Evolutionary conservation across 768 basidiomycete genomes (phyloP).

Genomic region (Podaxis sp.): DNA sequence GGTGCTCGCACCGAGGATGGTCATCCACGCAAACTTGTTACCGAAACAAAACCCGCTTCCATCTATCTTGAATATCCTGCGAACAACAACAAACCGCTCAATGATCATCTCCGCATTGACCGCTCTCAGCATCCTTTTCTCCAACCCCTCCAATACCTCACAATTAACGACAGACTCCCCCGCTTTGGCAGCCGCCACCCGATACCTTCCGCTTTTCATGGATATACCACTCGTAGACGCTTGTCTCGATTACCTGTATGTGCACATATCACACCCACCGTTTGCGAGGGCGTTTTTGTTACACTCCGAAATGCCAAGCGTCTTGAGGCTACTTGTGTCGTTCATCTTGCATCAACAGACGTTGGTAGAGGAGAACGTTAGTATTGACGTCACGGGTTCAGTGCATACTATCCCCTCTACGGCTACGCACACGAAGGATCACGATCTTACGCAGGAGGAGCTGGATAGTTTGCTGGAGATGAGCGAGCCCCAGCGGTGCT

Average conservation of each 20-base stretch:
- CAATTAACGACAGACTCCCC: constrained; percentile 56
- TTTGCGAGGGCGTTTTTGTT: constrained; percentile 79
- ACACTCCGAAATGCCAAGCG: constrained; percentile 66
- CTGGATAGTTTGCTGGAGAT: constrained; percentile 53
- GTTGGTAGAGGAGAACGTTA: constrained; percentile 56
- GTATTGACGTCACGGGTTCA: constrained; percentile 58
- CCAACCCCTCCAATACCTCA: constrained; percentile 53
- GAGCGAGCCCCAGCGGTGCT: constrained; percentile 77
- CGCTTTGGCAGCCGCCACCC: constrained; percentile 60
- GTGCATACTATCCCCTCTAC: constrained; percentile 58
- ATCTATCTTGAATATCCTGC: constrained; percentile 53
- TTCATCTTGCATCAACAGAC: constrained; percentile 68
- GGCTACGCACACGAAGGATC: constrained; percentile 46
- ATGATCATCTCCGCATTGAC: constrained; percentile 67
- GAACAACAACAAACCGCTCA: constrained; percentile 66
- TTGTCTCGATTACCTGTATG: constrained; percentile 71
- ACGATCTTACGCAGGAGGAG: constrained; percentile 72
- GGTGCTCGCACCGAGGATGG: constrained; percentile 48
- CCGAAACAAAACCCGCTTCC: constrained; percentile 49
- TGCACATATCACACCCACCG: constrained; percentile 68
- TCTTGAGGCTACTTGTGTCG: constrained; percentile 64
- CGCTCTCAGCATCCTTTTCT: constrained; percentile 60
- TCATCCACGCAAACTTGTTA: constrained; percentile 31
- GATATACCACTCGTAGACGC: constrained; percentile 72
- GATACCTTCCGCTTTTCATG: constrained; percentile 68